A percentile compares a stretch with the other conserved stretches of the same genome.
Conservation (phyloP, 257 asterid species). For the Echium plantagineum region DNA sequence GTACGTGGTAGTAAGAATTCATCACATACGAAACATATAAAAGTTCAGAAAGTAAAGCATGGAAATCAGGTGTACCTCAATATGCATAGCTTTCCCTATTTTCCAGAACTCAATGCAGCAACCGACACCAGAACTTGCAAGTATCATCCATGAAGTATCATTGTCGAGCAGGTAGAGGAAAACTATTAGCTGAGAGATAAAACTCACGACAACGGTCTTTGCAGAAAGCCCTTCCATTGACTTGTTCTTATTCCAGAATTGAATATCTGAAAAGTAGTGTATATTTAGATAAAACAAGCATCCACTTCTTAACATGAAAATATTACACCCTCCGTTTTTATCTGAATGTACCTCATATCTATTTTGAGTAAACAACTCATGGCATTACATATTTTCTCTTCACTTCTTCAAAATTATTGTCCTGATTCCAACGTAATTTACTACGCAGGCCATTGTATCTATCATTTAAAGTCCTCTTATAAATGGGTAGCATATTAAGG, state of each 20-base stretch:
- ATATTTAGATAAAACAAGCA: background rate
- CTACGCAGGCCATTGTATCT: too few relatives aligned
- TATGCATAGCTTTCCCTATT: slow-evolving; percentile 98
- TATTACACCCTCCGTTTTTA: too few relatives aligned
- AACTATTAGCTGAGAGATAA: slow-evolving; percentile 74
- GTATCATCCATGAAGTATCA: slow-evolving; percentile 99
- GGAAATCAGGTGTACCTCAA: slow-evolving; percentile 65
- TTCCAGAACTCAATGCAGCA: slow-evolving; percentile 99
- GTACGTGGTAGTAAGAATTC: background rate
- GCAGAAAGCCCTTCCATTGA: slow-evolving; percentile 99
- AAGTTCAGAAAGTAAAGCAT: background rate
- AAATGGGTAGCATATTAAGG: too few relatives aligned
- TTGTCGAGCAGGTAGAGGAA: slow-evolving; percentile 95
- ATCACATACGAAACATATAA: background rate
- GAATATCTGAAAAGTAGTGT: slow-evolving; percentile 58
- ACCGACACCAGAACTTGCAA: slow-evolving; percentile 96
- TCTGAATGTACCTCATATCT: too few relatives aligned
- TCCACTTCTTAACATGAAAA: too few relatives aligned
- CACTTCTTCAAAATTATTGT: too few relatives aligned
- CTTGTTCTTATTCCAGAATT: slow-evolving; percentile 98
- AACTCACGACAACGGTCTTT: slow-evolving; percentile 83
- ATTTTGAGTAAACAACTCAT: too few relatives aligned
- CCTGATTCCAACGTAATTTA: too few relatives aligned
- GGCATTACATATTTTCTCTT: too few relatives aligned
- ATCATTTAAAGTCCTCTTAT: too few relatives aligned